Conservation (phyloP, 2,329 filamentous ascomycete species). For the Cercospora nicotianae region DNA sequence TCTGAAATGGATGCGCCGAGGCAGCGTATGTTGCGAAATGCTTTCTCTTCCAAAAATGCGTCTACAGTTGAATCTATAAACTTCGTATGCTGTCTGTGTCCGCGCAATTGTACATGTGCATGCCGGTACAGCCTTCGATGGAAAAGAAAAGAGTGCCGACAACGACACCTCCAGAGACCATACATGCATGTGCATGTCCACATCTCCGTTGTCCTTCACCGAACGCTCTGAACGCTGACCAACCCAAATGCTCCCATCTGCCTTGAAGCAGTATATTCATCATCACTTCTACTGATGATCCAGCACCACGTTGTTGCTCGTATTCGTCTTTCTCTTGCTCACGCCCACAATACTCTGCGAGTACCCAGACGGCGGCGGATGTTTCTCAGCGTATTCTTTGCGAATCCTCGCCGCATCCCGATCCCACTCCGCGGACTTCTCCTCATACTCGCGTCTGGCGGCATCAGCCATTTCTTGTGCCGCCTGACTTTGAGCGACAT, state of each 20-base stretch:
- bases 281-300: constrained; percentile 28
- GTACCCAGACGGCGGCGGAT: constrained; percentile 28
- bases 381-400: constrained; percentile 41
- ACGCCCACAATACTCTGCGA: constrained; percentile 25
- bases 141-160: too few species aligned
- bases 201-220: not conserved
- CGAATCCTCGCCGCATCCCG: constrained; percentile 56
- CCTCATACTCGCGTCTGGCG: constrained; percentile 60
- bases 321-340: constrained; percentile 37
- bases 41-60: not conserved
- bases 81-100: not conserved
- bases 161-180: too few species aligned
- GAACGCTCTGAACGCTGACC: not conserved
- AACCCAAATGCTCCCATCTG: not conserved
- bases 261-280: not conserved
- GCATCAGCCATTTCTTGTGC: constrained; percentile 67
- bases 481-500: constrained; percentile 69
- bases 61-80: not conserved
- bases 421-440: constrained; percentile 71
- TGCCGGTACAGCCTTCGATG: not conserved
- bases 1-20: not conserved
- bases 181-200: not conserved
- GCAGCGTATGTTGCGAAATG: not conserved
- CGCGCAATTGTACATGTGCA: not conserved
- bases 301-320: constrained; percentile 35